Base-by-base conservation (phyloP, 192 early-diverging fungal genomes). In the Paraglomus occultum region DNA sequence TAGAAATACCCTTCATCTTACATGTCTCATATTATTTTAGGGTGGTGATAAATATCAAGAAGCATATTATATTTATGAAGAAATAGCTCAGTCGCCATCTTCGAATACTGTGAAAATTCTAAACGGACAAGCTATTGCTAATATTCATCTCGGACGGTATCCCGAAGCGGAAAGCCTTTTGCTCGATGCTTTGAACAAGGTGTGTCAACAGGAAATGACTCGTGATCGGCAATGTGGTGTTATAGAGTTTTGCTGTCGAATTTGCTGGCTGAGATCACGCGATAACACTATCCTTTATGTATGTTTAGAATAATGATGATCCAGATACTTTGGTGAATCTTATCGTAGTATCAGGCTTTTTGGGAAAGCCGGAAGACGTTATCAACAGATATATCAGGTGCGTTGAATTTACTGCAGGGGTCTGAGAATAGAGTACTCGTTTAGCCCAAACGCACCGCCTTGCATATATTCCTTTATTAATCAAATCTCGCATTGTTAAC, bases 61-160 rank as follows among this genome's bases (percentile, higher is more conserved):
- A 74, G 88, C 95, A 0, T 90, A 87, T 64, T 97, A 96, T 81
- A 91, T 94, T 39, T 97, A 93, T 67, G 94, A 97, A 71, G 97
- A 97, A 74, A 86, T 99, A 54, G 92, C 90, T 6, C 90, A 91
- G 65, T 88, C 92, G 0, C 82, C 87, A 38, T 85, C 89, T 44
- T 74, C 82, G 4, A 80, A 83, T 40, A 95, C 92, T 0, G 78
- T 89, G 20, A 87, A 90, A 67, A 80, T 97, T 20, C 73, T 95
- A 12, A 87, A 84, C 17, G 84, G 91, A 0, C 88, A 90, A 76
- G 97, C 97, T 1, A 89, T 93, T 7, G 85, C 84, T 66, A 87
- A 91, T 47, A 84, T 99, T 76, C 88, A 92, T 18, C 69, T 90
- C 61, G 90, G 86, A 1, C 84, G 88, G 71, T 91, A 90, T 73